Evolutionary conservation across 805 yeast genomes (phyloP).

Genomic region (Isabelozyma pseudorhagii): DNA sequence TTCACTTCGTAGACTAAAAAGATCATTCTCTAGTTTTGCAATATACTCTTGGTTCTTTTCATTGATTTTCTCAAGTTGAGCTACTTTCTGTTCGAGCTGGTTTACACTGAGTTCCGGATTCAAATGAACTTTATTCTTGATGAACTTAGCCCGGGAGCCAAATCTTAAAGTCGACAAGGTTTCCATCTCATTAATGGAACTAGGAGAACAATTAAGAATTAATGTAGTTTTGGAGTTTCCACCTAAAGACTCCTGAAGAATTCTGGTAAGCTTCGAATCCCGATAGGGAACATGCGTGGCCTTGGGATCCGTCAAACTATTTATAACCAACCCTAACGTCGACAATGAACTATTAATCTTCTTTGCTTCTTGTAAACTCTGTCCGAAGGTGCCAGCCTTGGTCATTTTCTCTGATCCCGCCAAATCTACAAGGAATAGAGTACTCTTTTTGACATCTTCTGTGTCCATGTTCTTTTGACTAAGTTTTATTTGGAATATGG

Average conservation of each 20-base stretch:
- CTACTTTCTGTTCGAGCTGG: conserved; percentile 43
- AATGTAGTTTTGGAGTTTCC: conserved; percentile 79
- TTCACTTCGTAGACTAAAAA: conserved; percentile 27
- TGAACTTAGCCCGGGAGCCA: conserved; percentile 68
- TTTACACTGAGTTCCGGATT: conserved; percentile 55
- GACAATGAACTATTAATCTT: conserved; percentile 78
- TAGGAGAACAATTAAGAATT: conserved; percentile 71
- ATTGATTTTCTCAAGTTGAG: conserved; percentile 32
- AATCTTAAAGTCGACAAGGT: conserved; percentile 72
- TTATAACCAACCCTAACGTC: conserved; percentile 76
- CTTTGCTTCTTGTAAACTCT: conserved; percentile 76
- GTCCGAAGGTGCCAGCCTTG: conserved; percentile 72
- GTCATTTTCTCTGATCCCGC: conserved; percentile 85
- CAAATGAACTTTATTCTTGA: conserved; percentile 61
- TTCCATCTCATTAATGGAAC: conserved; percentile 53
- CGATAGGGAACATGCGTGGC: conserved; percentile 69
- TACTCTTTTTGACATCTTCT: conserved; percentile 61
- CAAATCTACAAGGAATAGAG: conserved; percentile 72
- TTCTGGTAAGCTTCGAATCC: conserved; percentile 75
- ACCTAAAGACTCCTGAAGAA: conserved; percentile 75
- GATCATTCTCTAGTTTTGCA: conserved; percentile 39
- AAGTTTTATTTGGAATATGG: conserved; percentile 67
- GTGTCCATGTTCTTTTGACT: conserved; percentile 54
- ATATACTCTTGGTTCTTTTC: conserved; percentile 29
- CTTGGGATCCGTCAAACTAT: conserved; percentile 69